Evolutionary conservation across 805 yeast species (phyloP).

Genomic region (Candida loeiensis): DNA sequence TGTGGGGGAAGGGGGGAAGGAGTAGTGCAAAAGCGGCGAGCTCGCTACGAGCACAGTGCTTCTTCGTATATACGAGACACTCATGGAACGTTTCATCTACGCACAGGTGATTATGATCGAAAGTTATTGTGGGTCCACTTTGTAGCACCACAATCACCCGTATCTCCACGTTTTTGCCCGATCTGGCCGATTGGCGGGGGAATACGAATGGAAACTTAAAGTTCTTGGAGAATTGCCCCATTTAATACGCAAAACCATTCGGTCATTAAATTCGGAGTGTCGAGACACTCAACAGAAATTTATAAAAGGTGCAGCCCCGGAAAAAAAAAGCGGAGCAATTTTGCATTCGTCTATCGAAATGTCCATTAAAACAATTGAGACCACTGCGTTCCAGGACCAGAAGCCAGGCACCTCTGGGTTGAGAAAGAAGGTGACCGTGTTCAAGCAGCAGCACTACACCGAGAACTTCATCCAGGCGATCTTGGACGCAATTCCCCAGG

Average conservation of each 20-base stretch:
- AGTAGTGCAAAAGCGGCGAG: too few species aligned
- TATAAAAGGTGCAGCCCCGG: background rate
- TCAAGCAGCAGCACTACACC: conserved; percentile 75
- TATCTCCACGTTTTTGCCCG: too few species aligned
- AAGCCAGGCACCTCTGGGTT: conserved; percentile 98
- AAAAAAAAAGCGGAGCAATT: conserved; percentile 1
- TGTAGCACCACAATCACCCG: too few species aligned
- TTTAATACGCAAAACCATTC: too few species aligned
- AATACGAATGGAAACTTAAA: too few species aligned
- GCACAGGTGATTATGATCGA: too few species aligned
- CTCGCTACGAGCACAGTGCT: too few species aligned
- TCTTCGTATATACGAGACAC: too few species aligned
- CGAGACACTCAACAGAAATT: conserved; percentile 1
- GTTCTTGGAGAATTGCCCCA: too few species aligned
- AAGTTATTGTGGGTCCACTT: too few species aligned
- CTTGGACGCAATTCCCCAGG: conserved; percentile 86
- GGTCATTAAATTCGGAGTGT: background rate
- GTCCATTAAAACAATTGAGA: conserved; percentile 37
- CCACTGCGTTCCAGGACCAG: conserved; percentile 82
- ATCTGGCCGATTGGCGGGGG: too few species aligned
- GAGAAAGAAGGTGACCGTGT: conserved; percentile 84
- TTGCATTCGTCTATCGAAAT: background rate
- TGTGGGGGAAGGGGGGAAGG: background rate
- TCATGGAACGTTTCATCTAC: too few species aligned
- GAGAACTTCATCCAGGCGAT: conserved; percentile 93